Conservation (phyloP, 2,329 filamentous ascomycete genomes). For the Fusarium piperis region DNA sequence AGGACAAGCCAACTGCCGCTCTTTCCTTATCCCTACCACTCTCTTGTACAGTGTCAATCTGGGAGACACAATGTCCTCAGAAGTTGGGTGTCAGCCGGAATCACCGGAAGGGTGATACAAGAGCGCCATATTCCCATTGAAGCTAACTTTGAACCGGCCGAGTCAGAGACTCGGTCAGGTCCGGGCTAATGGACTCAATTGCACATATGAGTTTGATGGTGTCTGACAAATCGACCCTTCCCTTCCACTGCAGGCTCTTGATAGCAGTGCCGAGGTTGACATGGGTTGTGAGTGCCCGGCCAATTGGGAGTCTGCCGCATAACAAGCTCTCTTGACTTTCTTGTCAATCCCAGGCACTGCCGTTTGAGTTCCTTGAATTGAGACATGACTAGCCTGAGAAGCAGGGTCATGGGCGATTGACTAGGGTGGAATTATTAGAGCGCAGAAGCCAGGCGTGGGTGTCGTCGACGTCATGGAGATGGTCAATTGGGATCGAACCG, state of each 20-base stretch:
- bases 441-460: neutral
- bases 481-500: neutral
- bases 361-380: constrained; percentile 26
- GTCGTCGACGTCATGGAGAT: neutral
- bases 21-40: neutral
- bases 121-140: neutral
- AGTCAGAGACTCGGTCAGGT: neutral
- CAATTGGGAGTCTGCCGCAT: neutral
- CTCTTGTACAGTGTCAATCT: neutral
- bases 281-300: neutral
- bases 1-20: neutral
- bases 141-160: neutral
- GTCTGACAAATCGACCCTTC: neutral
- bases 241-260: neutral
- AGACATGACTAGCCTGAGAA: constrained; percentile 11
- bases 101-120: neutral
- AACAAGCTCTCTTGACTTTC: neutral
- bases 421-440: neutral
- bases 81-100: neutral
- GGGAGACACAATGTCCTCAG: neutral
- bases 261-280: neutral
- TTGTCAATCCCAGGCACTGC: constrained; percentile 24
- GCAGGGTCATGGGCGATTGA: neutral
- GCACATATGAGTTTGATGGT: neutral
- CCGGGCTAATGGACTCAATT: neutral